Conservation (phyloP, 2,329 filamentous ascomycete species). For the Aspergillus chevalieri region DNA sequence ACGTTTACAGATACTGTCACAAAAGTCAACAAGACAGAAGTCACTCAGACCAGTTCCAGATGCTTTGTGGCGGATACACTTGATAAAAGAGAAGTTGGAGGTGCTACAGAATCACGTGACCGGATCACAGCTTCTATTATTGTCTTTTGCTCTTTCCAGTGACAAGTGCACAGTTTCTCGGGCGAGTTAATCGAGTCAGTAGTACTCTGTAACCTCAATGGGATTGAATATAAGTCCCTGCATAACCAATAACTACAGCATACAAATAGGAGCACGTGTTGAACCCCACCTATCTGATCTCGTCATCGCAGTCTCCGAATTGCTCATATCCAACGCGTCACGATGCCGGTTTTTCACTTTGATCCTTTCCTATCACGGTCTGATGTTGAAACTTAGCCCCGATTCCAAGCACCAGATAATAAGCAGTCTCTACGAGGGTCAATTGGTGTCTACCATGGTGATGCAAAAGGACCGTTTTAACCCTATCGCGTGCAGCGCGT, state of each 20-base stretch:
- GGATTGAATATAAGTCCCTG: background rate
- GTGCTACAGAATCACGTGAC: too few species aligned
- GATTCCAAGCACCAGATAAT: background rate
- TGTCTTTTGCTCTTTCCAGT: too few species aligned
- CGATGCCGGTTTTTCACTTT: background rate
- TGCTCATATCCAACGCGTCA: slow-evolving; percentile 13
- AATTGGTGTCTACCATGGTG: slow-evolving; percentile 3
- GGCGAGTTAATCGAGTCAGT: too few species aligned
- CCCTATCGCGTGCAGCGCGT: slow-evolving; percentile 9
- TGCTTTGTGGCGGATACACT: too few species aligned
- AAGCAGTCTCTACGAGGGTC: background rate
- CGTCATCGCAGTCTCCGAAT: slow-evolving; percentile 14
- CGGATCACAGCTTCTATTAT: too few species aligned
- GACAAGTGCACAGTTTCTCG: too few species aligned
- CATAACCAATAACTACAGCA: background rate
- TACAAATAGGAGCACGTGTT: background rate
- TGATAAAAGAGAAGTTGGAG: too few species aligned
- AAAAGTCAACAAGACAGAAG: too few species aligned
- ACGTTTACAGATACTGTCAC: too few species aligned
- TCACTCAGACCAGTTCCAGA: too few species aligned
- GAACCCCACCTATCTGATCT: slow-evolving; percentile 1
- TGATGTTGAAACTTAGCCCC: background rate
- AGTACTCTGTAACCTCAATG: too few species aligned
- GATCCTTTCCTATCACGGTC: background rate
- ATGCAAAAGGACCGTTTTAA: background rate